Conservation (phyloP, 192 early-diverging fungal species). For the Paraglomus occultum region DNA sequence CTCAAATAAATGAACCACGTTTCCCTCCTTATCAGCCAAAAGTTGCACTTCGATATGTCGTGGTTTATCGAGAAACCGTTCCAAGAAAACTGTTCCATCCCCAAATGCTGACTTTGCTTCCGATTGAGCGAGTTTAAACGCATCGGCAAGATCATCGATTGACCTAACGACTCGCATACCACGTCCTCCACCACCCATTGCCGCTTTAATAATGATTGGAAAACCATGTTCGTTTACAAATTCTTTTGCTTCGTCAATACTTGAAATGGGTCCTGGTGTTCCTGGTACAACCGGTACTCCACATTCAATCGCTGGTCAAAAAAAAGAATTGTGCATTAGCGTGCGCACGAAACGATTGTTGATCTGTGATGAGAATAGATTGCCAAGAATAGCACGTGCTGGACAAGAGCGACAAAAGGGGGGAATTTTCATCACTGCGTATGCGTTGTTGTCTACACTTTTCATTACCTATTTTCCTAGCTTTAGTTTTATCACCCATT, state of each 20-base stretch:
- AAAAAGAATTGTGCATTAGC: not conserved
- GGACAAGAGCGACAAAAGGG: too few species aligned
- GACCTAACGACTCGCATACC: constrained; percentile 94
- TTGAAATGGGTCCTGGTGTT: constrained; percentile 80
- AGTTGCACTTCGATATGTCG: constrained; percentile 98
- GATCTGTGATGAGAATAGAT: too few species aligned
- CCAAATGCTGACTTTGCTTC: constrained; percentile 95
- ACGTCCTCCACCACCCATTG: constrained; percentile 94
- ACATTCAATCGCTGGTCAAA: constrained; percentile 62
- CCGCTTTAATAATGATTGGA: constrained; percentile 96
- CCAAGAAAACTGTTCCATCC: constrained; percentile 93
- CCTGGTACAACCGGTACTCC: constrained; percentile 94
- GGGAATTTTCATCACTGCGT: too few species aligned
- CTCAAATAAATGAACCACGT: constrained; percentile 89
- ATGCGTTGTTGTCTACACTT: too few species aligned
- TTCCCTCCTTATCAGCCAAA: constrained; percentile 81
- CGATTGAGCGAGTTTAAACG: constrained; percentile 81
- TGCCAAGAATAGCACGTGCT: too few species aligned
- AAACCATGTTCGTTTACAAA: constrained; percentile 85
- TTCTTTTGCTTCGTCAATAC: constrained; percentile 56
- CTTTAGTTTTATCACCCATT: constrained; percentile 95
- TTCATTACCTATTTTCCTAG: constrained; percentile 78
- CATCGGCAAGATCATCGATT: constrained; percentile 62
- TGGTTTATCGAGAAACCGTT: constrained; percentile 88
- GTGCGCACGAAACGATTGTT: not conserved